Conservation (phyloP, 257 asterid genomes). For the Solanum infundibuliforme region DNA sequence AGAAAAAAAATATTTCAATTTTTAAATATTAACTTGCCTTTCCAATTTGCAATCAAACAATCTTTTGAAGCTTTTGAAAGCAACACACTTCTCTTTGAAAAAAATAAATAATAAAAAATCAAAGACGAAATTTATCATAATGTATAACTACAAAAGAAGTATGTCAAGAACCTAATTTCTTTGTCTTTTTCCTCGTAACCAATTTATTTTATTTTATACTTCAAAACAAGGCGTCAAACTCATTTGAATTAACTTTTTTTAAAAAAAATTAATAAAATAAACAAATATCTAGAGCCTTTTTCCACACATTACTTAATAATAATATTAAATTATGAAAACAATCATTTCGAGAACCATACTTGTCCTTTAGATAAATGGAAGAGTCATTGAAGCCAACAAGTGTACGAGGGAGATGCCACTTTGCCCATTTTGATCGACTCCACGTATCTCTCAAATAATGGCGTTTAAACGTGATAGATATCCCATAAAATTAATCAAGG, state of each 20-base stretch:
- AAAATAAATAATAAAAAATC: not conserved
- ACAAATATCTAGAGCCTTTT: not conserved
- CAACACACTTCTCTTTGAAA: not conserved
- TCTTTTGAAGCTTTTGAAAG: not conserved
- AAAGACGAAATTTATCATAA: not conserved
- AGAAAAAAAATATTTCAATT: not conserved
- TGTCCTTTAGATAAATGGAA: not conserved
- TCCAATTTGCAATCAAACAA: not conserved
- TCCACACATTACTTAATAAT: not conserved
- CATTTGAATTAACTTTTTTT: not conserved
- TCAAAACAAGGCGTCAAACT: not conserved
- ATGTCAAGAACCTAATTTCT: not conserved
- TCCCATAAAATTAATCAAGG: accelerated
- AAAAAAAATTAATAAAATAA: not conserved
- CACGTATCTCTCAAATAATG: not conserved
- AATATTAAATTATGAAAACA: not conserved
- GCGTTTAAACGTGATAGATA: not conserved
- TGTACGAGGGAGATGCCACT: not conserved
- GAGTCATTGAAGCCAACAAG: not conserved
- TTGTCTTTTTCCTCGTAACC: not conserved
- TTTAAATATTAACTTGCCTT: not conserved
- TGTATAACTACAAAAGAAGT: not conserved
- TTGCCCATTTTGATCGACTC: not conserved
- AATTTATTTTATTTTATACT: not conserved
- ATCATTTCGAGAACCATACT: not conserved